These are phyloP conservation scores for Amanita inopinata DNA, from an alignment of 768 basidiomycete genomes.

Conservation along the genomic window DNA sequence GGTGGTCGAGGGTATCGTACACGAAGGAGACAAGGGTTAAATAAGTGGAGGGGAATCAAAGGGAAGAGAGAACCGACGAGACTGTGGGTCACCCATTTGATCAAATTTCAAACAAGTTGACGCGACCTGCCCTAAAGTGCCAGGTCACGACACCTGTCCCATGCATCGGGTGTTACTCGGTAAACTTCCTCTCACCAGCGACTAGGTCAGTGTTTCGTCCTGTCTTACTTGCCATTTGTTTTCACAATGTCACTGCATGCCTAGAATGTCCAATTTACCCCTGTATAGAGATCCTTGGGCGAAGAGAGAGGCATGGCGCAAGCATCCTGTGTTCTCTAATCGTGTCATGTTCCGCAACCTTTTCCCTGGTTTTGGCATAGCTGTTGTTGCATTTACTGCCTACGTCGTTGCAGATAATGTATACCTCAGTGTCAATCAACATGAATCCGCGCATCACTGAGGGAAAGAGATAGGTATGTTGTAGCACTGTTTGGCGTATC, in stretches of 20 bases:
- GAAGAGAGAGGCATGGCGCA: constrained; percentile 88
- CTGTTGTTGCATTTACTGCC: constrained; percentile 81
- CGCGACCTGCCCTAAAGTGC: constrained; percentile 50
- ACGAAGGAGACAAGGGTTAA: constrained; percentile 8
- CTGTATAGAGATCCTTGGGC: constrained; percentile 93
- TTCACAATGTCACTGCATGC: constrained; percentile 12
- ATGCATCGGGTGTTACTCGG: too few species aligned
- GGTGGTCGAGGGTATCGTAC: constrained; percentile 14
- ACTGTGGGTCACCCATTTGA: constrained; percentile 23
- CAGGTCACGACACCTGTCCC: constrained; percentile 26
- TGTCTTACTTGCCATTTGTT: constrained; percentile 8
- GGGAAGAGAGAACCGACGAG: constrained; percentile 17
- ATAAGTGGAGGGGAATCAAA: constrained; percentile 11
- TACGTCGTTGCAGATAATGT: constrained; percentile 85
- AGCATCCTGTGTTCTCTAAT: constrained; percentile 79
- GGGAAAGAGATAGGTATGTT: background rate
- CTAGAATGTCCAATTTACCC: constrained; percentile 51
- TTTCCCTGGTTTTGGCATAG: constrained; percentile 94
- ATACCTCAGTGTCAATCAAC: constrained; percentile 26
- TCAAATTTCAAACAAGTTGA: constrained; percentile 33
- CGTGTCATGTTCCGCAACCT: constrained; percentile 82
- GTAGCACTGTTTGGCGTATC: background rate
- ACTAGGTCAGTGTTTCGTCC: constrained; percentile 2
- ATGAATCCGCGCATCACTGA: constrained; percentile 17
- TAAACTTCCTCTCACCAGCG: constrained; percentile 8